phyloP scores from a whole-genome alignment of 2,329 filamentous ascomycete genomes.

The Emmonsiellopsis sp. region DNA sequence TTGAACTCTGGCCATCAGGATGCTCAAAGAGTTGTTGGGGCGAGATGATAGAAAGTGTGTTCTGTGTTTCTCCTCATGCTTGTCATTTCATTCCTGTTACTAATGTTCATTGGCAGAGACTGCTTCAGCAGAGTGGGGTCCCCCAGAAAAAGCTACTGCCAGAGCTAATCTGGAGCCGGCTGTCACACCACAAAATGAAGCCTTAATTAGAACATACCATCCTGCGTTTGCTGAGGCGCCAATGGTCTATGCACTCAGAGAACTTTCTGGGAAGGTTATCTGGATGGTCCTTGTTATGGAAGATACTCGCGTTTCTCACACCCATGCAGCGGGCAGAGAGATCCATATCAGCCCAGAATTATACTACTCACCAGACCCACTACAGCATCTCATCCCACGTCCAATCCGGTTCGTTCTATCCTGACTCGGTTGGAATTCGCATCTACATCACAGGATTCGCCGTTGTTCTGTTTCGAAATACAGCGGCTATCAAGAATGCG shows the following conservation, averaged over 20 bases:
- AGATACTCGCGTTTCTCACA: neutral
- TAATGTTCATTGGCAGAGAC: neutral
- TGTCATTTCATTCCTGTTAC: too few relatives aligned
- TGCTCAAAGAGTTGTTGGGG: too few relatives aligned
- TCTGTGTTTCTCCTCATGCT: too few relatives aligned
- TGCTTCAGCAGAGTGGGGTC: neutral
- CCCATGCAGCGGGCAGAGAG: neutral
- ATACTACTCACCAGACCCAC: too few relatives aligned
- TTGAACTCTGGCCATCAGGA: too few relatives aligned
- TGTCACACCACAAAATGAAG: neutral
- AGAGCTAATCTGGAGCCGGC: neutral
- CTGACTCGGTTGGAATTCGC: neutral
- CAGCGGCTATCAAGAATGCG: neutral
- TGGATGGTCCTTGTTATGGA: neutral
- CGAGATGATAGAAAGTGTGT: too few relatives aligned
- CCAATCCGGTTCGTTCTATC: neutral
- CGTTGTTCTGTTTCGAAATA: neutral
- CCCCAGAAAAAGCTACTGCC: neutral
- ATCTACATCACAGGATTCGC: neutral
- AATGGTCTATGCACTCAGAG: neutral
- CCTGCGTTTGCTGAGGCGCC: neutral
- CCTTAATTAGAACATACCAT: neutral
- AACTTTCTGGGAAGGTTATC: neutral
- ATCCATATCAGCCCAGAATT: neutral
- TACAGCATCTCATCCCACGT: neutral